These are phyloP conservation scores for Gracilaria vermiculophylla DNA, from an alignment of 23 red algal species.

Conservation along the genomic window DNA sequence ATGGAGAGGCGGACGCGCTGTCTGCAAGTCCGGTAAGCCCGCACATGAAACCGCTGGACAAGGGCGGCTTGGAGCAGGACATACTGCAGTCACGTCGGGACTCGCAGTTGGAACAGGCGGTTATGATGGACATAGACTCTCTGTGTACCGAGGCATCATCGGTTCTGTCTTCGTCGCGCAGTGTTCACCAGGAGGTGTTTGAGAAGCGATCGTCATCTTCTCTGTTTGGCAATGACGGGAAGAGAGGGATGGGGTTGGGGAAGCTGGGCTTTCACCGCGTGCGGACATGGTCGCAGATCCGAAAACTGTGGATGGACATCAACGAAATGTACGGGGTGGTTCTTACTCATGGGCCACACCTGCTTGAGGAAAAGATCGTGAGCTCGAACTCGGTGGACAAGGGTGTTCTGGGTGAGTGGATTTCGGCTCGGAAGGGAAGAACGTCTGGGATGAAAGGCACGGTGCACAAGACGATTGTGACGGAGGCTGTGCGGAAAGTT, in stretches of 20 bases:
- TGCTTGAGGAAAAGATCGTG: slow-evolving; percentile 58
- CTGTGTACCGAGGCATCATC: slow-evolving; percentile 59
- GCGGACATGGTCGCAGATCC: slow-evolving; percentile 11
- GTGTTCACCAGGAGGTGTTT: neutral
- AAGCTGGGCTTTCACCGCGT: slow-evolving; percentile 19
- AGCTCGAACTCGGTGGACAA: neutral
- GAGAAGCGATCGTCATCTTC: neutral
- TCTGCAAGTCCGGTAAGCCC: slow-evolving; percentile 1
- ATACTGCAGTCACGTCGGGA: neutral
- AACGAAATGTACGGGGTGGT: slow-evolving; percentile 47
- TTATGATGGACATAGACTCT: slow-evolving; percentile 36
- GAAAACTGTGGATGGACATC: slow-evolving; percentile 27
- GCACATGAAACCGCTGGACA: neutral
- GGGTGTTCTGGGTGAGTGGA: slow-evolving; percentile 38
- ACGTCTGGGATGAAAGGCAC: slow-evolving; percentile 4
- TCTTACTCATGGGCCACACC: slow-evolving; percentile 44
- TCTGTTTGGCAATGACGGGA: neutral
- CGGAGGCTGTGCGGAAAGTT: slow-evolving; percentile 46
- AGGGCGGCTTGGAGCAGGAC: neutral
- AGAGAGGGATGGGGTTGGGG: neutral
- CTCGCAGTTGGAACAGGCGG: slow-evolving; percentile 13
- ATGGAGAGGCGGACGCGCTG: neutral
- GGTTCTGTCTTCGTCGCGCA: slow-evolving; percentile 18
- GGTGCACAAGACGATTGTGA: slow-evolving; percentile 18
- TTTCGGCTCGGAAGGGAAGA: slow-evolving; percentile 18